Base-by-base conservation (phyloP, 2,329 filamentous ascomycete species). In the Aureobasidium sp. region DNA sequence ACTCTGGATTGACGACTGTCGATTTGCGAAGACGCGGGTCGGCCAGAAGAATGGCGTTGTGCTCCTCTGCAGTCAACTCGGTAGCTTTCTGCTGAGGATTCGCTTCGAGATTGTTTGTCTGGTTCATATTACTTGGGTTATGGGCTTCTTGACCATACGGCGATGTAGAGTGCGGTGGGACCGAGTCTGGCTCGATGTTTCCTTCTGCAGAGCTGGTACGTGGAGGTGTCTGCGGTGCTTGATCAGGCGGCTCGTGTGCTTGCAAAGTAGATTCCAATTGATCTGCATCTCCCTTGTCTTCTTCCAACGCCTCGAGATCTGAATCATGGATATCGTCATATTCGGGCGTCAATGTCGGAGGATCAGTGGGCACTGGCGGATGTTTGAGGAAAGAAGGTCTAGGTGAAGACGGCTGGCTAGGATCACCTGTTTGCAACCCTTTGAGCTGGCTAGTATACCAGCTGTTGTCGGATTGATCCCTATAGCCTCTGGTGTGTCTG, bases 1-100 rank as follows among this genome's bases (percentile, higher is more conserved):
- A 99, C 39, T 94, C 87, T 0, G 95, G 94, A 67, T 99, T 95
- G 9, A 92, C 89, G 1, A 92, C 92, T 1, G 92, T 96, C 0
- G 92, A 92, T 70, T 95, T 94, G 63, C 90, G 85, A 68, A 96
- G 85, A 37, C 87, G 86, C 2, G 94, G 92, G 69, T 97, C 92
- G 2, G 88, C 84, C 3, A 99, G 80, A 1, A 97, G 80, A 63
- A 88, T 79, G 10, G 90, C 89, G 71, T 97, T 99, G 74, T 97
- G 92, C 71, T 97, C 89, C 74, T 99, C 93, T 0, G 94, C 89
- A 0, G 91, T 96, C 78, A 94, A 77, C 12, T 73, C 74, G 20
- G 74, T 73, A 37, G 77, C 74, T 26, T 73, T 73, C 26, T 69
- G 66, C 10, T 70, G 67, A 5, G 71, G 69, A 6, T 71, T 55